Conservation (phyloP, 169 alveolate genomes). For the Eimeria brunetti region DNA sequence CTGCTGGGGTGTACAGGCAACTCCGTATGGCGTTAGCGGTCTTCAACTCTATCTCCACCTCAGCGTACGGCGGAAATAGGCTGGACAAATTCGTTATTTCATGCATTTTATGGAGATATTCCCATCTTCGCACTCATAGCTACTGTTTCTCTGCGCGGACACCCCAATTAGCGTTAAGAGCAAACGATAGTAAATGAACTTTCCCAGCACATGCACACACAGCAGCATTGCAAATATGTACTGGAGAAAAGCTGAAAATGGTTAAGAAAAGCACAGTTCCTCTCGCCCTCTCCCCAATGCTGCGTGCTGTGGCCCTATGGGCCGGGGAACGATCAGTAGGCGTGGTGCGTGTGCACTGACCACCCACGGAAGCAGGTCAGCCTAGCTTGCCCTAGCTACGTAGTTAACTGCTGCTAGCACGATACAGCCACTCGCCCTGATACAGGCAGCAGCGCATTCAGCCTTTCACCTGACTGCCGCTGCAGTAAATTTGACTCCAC, state of each 20-base stretch:
- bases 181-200: too few relatives aligned
- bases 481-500: too few relatives aligned
- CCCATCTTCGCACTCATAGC: too few relatives aligned
- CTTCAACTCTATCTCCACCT: background rate
- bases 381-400: background rate
- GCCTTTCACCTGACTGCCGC: background rate
- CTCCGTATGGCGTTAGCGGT: background rate
- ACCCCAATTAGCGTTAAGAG: background rate
- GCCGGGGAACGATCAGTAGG: too few relatives aligned
- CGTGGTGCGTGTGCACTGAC: too few relatives aligned
- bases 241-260: background rate
- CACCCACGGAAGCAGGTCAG: background rate
- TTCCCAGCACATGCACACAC: background rate
- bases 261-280: background rate
- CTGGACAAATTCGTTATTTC: background rate
- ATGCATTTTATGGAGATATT: background rate
- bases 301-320: too few relatives aligned
- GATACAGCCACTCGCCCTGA: background rate
- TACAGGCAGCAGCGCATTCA: background rate
- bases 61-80: background rate
- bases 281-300: too few relatives aligned
- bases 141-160: background rate
- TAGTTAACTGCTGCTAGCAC: background rate
- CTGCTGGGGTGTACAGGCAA: conserved; percentile 28
- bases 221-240: background rate